Evolutionary conservation across 129 eudicot species (phyloP), one percentile per base, ranked within the genome.

Genomic region (Gnaphalium uliginosum): DNA sequence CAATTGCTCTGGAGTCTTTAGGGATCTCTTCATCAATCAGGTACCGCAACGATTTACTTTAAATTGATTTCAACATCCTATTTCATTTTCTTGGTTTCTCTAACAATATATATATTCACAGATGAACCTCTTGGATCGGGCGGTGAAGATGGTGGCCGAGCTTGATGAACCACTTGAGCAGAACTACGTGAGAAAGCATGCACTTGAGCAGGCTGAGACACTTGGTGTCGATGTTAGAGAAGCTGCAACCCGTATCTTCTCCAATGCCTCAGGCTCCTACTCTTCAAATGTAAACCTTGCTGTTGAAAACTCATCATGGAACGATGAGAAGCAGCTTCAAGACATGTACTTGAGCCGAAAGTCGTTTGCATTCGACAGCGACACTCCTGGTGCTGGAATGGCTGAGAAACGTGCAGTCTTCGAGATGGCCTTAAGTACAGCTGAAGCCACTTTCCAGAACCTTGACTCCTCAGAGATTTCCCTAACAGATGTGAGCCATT

Each of bases 91-190:
- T 18, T n/a, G 10, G 18, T 64, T 27, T n/a, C 5, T 64, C 30
- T 64, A 32, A 6, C 9, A 32, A 46, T 22, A 46, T 18, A 13
- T 74, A 25, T 72, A 11, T 66, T 56, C 17, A 14, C 86, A 95
- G 99, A 95, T 95, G 99, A 95, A 95, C 76, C 96, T 95, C 29
- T 83, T 95, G 23, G 99, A 95, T 72, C 90, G 96, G 66, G 99
- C 96, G 2, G 88, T 95, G 76, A 95, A 95, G 88, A 89, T 95
- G 97, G 99, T 95, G 37, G 99, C 99, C 4, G 99, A 95, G 81
- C 90, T 95, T 2, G 99, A 95, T 27, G 97, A 95, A 74, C 99
- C 99, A 21, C 81, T 81, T 35, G 99, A 95, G 50, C 87, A 75
- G 65, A 95, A 95, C 82, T 95, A 73, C 30, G 97, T 95, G 35